A percentile compares a stretch with the other conserved stretches of the same genome.
Evolutionary conservation across 352 stramenopile species (phyloP).

Genomic region (Phytophthora chlamydospora): DNA sequence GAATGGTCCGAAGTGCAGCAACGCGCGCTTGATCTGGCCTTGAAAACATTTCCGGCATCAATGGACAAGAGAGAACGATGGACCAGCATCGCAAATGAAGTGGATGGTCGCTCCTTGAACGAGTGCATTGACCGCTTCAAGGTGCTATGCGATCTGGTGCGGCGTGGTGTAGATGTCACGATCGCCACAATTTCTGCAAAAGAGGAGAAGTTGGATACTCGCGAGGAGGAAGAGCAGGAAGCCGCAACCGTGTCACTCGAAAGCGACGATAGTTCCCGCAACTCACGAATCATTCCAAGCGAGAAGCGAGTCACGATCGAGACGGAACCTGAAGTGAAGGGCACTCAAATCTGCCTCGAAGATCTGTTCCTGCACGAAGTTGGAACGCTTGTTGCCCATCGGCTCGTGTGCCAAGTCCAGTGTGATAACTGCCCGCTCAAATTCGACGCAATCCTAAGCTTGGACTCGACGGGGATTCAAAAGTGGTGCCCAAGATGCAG

Average conservation of each 20-base stretch:
- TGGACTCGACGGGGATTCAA: conserved; percentile 51
- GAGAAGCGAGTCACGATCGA: conserved; percentile 55
- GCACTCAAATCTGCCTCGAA: conserved; percentile 62
- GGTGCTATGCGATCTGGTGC: conserved; percentile 57
- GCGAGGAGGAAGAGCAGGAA: conserved; percentile 16
- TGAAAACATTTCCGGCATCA: conserved; percentile 74
- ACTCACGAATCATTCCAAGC: conserved; percentile 59
- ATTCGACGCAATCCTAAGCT: conserved; percentile 63
- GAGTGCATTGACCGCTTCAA: conserved; percentile 88
- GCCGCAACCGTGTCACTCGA: conserved; percentile 12
- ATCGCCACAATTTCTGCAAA: background rate
- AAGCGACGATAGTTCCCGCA: conserved; percentile 21
- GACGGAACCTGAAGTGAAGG: conserved; percentile 57
- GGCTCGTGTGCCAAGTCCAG: conserved; percentile 66
- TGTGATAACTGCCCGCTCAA: conserved; percentile 77
- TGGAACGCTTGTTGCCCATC: conserved; percentile 75
- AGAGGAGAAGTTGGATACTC: conserved; percentile 5
- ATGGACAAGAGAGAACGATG: conserved; percentile 80
- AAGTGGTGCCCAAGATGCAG: conserved; percentile 88
- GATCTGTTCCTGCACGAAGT: conserved; percentile 82
- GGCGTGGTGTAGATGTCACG: conserved; percentile 33
- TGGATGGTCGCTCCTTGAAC: conserved; percentile 72
- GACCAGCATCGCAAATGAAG: conserved; percentile 65
- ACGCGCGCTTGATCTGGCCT: conserved; percentile 59
- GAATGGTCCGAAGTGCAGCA: conserved; percentile 76